Percentiles rank a stretch among this genome's conserved stretches.
Conservation (phyloP, 2,329 filamentous ascomycete genomes). For the Calonectria montana region DNA sequence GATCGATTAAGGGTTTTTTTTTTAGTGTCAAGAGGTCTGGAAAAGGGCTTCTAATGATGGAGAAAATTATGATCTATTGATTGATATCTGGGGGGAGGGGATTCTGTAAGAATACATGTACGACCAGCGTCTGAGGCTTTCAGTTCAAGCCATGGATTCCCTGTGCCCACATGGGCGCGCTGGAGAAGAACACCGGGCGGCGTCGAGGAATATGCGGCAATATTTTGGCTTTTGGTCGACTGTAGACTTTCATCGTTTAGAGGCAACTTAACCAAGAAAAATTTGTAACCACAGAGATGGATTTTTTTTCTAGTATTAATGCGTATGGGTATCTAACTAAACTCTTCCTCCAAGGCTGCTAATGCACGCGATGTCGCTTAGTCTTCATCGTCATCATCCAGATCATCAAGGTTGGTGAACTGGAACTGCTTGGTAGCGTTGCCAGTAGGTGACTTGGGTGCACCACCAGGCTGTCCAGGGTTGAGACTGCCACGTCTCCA, state of each 20-base stretch:
- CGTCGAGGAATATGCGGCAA: slow-evolving; percentile 20
- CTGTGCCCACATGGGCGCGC: slow-evolving; percentile 21
- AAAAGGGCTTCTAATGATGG: slow-evolving; percentile 23
- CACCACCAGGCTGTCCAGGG: slow-evolving; percentile 31
- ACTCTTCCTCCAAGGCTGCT: neutral
- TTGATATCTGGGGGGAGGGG: slow-evolving; percentile 27
- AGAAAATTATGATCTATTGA: slow-evolving; percentile 30
- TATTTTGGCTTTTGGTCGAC: slow-evolving; percentile 12
- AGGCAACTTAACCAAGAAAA: slow-evolving; percentile 14
- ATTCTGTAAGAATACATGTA: slow-evolving; percentile 48
- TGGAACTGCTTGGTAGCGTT: slow-evolving; percentile 65
- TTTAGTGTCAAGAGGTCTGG: slow-evolving; percentile 2
- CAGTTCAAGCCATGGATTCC: slow-evolving; percentile 21
- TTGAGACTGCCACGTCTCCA: slow-evolving; percentile 53
- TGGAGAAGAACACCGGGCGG: slow-evolving; percentile 24
- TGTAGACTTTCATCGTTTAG: slow-evolving; percentile 26
- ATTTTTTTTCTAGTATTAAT: neutral
- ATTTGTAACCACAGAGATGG: neutral
- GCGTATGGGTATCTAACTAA: neutral
- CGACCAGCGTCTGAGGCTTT: slow-evolving; percentile 41
- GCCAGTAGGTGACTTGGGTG: slow-evolving; percentile 42
- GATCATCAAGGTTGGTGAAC: slow-evolving; percentile 64
- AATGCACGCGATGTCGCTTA: slow-evolving; percentile 23
- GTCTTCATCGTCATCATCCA: slow-evolving; percentile 61
- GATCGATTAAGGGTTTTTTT: slow-evolving; percentile 74